A percentile compares a stretch with the other conserved stretches of the same genome.
Evolutionary conservation across 164 flowering plant species (phyloP).

Genomic region (Vitis riparia): DNA sequence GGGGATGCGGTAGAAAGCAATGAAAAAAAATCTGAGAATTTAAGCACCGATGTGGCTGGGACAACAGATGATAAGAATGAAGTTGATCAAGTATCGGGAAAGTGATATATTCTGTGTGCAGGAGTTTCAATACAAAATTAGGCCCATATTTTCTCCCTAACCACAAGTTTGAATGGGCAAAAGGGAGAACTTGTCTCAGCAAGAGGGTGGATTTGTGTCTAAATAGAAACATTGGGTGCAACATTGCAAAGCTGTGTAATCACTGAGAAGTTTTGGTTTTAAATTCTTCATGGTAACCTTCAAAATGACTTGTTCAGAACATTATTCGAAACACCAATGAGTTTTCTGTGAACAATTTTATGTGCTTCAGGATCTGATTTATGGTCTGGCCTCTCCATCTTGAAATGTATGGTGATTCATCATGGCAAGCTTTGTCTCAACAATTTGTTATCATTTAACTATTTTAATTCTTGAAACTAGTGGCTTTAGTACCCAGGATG

Average conservation of each 20-base stretch:
- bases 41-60: constrained; percentile 6
- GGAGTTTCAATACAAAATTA: constrained; percentile 12
- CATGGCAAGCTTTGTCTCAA: background rate
- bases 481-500: background rate
- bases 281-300: constrained; percentile 16
- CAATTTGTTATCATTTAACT: background rate
- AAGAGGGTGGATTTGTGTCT: constrained; percentile 7
- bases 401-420: constrained; percentile 2
- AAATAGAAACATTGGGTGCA: constrained; percentile 12
- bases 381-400: background rate
- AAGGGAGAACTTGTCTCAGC: constrained; percentile 5
- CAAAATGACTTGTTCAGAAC: constrained; percentile 12
- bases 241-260: constrained; percentile 2
- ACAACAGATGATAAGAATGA: constrained; percentile 22
- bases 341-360: constrained; percentile 2
- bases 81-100: constrained; percentile 12
- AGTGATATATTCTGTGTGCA: constrained; percentile 12
- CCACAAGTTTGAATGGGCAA: constrained; percentile 5
- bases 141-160: constrained; percentile 1
- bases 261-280: constrained; percentile 19
- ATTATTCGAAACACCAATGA: constrained; percentile 20
- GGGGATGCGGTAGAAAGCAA: constrained; percentile 41
- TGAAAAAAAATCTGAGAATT: constrained; percentile 33
- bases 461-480: background rate
- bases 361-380: background rate